Conservation (phyloP, 2,329 filamentous ascomycete genomes). For the Fusarium torreyae region DNA sequence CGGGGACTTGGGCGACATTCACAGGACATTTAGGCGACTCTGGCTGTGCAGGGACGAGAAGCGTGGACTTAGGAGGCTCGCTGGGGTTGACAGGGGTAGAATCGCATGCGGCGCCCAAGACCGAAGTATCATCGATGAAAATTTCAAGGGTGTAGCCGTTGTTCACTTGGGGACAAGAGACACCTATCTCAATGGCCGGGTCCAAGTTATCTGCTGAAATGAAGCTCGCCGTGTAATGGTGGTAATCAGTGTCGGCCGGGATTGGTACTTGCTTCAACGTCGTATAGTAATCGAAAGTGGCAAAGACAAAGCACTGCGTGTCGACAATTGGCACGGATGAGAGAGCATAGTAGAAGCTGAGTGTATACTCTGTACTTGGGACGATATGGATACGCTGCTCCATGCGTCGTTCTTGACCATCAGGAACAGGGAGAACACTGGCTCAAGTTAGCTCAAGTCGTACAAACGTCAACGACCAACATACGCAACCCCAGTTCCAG, state of each 20-base stretch:
- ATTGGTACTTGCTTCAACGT: neutral
- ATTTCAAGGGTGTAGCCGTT: neutral
- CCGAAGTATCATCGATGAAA: conserved; percentile 3
- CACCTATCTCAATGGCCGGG: conserved; percentile 5
- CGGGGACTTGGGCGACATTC: neutral
- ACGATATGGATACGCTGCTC: conserved; percentile 9
- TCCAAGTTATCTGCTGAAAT: conserved; percentile 18
- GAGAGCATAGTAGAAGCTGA: conserved; percentile 14
- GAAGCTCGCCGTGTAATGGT: neutral
- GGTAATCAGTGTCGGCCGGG: neutral
- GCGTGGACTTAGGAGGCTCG: neutral
- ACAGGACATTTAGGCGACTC: conserved; percentile 5
- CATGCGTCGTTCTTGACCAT: conserved; percentile 5
- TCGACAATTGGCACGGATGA: accelerated
- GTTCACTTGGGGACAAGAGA: neutral
- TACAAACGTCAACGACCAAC: accelerated
- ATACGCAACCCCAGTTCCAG: neutral
- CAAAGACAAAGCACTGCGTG: neutral
- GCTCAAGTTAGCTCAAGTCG: accelerated
- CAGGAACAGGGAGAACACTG: conserved; percentile 3
- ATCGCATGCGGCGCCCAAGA: neutral
- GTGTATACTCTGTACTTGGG: neutral
- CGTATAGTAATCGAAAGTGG: conserved; percentile 16
- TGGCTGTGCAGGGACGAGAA: neutral
- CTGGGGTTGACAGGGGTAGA: neutral